Base-by-base conservation (phyloP, 2,329 filamentous ascomycete species). In the Clarireedia paspali region DNA sequence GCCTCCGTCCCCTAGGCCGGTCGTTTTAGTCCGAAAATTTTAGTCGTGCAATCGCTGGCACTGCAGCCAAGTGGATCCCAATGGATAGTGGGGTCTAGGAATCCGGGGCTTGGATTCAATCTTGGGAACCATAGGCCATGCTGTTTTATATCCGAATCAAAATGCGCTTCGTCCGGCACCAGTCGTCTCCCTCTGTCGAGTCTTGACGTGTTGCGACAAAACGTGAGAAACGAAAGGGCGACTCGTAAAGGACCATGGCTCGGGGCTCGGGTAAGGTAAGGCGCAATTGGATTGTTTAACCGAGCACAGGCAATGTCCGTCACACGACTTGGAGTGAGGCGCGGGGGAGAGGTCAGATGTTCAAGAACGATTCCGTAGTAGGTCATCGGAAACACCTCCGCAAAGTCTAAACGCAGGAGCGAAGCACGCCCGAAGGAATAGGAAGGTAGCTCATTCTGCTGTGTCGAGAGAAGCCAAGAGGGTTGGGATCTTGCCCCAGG, bases 301-400 rank as follows among this genome's bases (percentile, higher is more conserved):
- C 30, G 30, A 53, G 23, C n/a, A 47, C 30, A 14, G 10, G 30
- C 14, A 38, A 15, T 48, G 51, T 27, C 14, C 27, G 52, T 54
- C 34, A 42, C 52, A 54, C 52, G 24, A 42, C 52, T 23, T 48
- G 15, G 5, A 47, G 20, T 30, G 40, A 36, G 51, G 34, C 42
- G 34, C 42, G 38, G 51, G 36, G 52, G 38, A 44, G 52, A 50
- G 52, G 52, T 55, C 52, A 55, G 52, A 55, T 55, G 52, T 50
- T 50, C 52, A 55, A 5, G 30, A 54, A 50, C 46, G 52, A n/a
- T 55, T 38, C 52, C 52, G 46, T 44, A 44, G 46, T 55, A 39
- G 52, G 45, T 39, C 15, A 34, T 55, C 52, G 52, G 52, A 50
- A 55, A 38, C 24, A 3, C 12, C 36, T 55, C 46, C 52, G 52